phyloP scores from a whole-genome alignment of 176 grass and related monocot species.

The Thalia dealbata region DNA sequence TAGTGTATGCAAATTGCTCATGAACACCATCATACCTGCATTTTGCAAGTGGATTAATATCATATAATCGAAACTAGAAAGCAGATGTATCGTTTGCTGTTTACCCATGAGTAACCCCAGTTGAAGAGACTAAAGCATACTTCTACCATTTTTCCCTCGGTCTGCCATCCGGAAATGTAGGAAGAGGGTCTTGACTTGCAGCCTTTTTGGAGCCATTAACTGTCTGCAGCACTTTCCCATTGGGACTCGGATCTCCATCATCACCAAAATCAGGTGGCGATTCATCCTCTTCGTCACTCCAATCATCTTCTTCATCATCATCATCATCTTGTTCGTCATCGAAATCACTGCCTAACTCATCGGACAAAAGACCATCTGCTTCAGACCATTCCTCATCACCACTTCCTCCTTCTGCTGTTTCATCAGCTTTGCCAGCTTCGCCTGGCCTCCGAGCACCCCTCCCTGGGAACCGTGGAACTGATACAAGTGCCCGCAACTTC shows the following conservation, averaged over 20 bases:
- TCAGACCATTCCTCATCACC: conserved; percentile 53
- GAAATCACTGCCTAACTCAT: conserved; percentile 43
- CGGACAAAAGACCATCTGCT: conserved; percentile 51
- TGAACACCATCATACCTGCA: not conserved
- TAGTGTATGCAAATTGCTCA: not conserved
- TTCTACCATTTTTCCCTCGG: conserved; percentile 73
- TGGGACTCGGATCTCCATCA: conserved; percentile 17
- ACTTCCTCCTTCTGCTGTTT: conserved; percentile 9
- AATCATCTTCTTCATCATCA: conserved; percentile 66
- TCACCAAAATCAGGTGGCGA: conserved; percentile 59
- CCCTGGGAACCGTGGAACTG: conserved; percentile 41
- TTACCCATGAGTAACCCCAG: not conserved
- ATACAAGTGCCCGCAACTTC: conserved; percentile 82
- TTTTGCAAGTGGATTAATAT: not conserved
- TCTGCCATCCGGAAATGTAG: conserved; percentile 73
- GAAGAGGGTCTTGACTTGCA: conserved; percentile 26
- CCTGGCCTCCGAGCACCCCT: conserved; percentile 6
- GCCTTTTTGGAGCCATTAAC: conserved; percentile 15
- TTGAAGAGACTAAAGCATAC: not conserved
- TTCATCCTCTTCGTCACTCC: conserved; percentile 65
- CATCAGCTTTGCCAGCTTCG: conserved; percentile 26
- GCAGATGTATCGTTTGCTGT: not conserved
- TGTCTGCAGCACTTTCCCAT: conserved; percentile 23
- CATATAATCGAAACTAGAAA: not conserved
- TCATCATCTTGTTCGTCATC: conserved; percentile 24